A percentile compares a stretch with the other conserved stretches of the same genome.
Evolutionary conservation across 257 asterid genomes (phyloP).

Genomic region (Solanum rostratum): DNA sequence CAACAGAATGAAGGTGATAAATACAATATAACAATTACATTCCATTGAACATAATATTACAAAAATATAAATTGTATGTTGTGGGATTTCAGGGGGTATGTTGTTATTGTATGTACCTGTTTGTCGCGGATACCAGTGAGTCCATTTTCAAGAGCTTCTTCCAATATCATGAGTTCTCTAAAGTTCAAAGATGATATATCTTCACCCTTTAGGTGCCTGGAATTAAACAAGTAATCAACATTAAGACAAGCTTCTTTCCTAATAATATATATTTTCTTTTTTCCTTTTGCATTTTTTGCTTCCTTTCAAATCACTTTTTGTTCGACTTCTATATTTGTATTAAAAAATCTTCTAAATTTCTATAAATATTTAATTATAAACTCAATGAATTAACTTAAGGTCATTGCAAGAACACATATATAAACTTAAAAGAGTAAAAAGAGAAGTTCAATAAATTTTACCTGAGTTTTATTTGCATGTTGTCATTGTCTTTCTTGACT

Average conservation of each 20-base stretch:
- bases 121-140: slow-evolving; percentile 45
- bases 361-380: neutral
- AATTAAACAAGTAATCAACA: neutral
- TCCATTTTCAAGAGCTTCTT: slow-evolving; percentile 78
- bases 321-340: neutral
- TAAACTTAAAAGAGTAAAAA: neutral
- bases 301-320: no score
- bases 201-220: slow-evolving; percentile 84
- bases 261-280: no score
- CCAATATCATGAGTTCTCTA: slow-evolving; percentile 78
- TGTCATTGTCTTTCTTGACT: slow-evolving; percentile 90
- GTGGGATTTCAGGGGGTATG: no score
- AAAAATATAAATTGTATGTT: neutral
- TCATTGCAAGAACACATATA: no score
- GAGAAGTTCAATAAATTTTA: neutral
- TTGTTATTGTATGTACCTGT: slow-evolving; percentile 22
- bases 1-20: neutral
- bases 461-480: slow-evolving; percentile 95
- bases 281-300: no score
- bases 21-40: neutral
- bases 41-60: neutral
- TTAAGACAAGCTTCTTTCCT: neutral
- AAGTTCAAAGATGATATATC: slow-evolving; percentile 62
- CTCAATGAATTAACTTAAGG: neutral
- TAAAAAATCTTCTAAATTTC: neutral